Conservation (phyloP, 164 flowering plant species). For the Stephania japonica region DNA sequence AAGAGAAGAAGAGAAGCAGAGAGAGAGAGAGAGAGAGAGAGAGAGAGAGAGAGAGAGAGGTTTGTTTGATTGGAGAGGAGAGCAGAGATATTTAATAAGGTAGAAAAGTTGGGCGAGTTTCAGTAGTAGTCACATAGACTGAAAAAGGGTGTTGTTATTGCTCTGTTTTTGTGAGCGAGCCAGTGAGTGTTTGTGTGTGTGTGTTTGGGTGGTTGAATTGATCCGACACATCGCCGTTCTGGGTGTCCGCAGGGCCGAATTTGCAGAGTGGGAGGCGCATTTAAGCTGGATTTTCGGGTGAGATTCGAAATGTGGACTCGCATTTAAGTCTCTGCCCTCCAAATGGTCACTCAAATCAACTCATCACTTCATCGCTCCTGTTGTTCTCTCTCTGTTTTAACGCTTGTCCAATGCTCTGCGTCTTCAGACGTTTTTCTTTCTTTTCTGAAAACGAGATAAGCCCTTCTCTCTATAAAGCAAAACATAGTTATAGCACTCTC, state of each 20-base stretch:
- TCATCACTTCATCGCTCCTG: background rate
- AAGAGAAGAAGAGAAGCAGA: too few species aligned
- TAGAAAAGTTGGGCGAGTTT: background rate
- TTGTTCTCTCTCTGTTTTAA: constrained; percentile 4
- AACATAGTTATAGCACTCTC: background rate
- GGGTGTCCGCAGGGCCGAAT: constrained; percentile 16
- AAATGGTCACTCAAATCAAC: constrained; percentile 6
- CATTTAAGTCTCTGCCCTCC: constrained; percentile 27
- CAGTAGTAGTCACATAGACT: background rate
- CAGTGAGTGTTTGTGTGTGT: background rate
- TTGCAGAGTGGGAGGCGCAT: constrained; percentile 26
- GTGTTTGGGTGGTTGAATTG: background rate
- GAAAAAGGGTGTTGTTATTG: constrained; percentile 1
- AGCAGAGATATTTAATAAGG: background rate
- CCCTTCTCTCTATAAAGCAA: background rate
- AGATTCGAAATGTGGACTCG: constrained; percentile 15
- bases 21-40: too few species aligned
- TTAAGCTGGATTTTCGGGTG: constrained; percentile 19
- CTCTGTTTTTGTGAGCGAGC: too few species aligned
- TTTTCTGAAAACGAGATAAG: constrained; percentile 1
- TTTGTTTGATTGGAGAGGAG: too few species aligned
- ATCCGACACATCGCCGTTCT: constrained; percentile 29
- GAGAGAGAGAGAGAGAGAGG: too few species aligned
- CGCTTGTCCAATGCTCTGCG: constrained; percentile 4
- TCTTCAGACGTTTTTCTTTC: background rate